These are phyloP conservation scores for Kuraishia floccosa DNA, from an alignment of 805 yeast genomes.

Conservation along the genomic window DNA sequence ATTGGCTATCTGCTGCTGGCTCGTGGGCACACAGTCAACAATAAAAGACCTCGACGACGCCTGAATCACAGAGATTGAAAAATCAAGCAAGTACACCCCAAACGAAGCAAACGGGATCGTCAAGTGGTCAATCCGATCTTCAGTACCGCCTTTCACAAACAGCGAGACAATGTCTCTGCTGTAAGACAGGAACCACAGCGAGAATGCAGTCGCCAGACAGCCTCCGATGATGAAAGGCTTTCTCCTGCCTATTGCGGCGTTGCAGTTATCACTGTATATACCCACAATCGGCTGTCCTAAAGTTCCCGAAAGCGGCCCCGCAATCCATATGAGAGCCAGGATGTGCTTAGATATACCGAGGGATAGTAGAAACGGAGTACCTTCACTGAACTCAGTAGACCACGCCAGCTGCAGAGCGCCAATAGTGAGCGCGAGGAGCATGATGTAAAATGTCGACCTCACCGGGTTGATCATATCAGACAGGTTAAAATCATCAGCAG, in stretches of 20 bases:
- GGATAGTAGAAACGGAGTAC: conserved; percentile 49
- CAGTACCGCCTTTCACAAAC: conserved; percentile 13
- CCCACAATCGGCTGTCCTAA: conserved; percentile 59
- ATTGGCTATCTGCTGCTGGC: conserved; percentile 47
- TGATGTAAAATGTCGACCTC: conserved; percentile 29
- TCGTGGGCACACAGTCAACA: conserved; percentile 46
- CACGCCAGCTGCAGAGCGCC: conserved; percentile 56
- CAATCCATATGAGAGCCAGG: conserved; percentile 52
- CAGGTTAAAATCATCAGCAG: too few species aligned
- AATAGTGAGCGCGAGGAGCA: conserved; percentile 32
- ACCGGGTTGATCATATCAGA: conserved; percentile 27
- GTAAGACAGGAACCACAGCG: conserved; percentile 33
- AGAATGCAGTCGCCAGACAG: conserved; percentile 30
- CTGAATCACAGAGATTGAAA: conserved; percentile 47
- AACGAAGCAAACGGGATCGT: conserved; percentile 41
- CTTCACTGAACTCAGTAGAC: conserved; percentile 56
- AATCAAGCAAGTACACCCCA: conserved; percentile 41
- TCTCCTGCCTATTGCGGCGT: conserved; percentile 35
- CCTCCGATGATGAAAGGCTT: conserved; percentile 50
- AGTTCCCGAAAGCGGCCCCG: conserved; percentile 55
- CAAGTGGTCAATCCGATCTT: conserved; percentile 13
- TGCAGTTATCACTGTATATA: conserved; percentile 39
- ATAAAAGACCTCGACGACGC: conserved; percentile 51
- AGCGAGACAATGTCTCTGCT: conserved; percentile 26
- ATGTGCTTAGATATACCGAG: conserved; percentile 48